Evolutionary conservation across 805 yeast genomes (phyloP), one percentile per base, ranked within the genome.

Genomic region (Candida berthetii): DNA sequence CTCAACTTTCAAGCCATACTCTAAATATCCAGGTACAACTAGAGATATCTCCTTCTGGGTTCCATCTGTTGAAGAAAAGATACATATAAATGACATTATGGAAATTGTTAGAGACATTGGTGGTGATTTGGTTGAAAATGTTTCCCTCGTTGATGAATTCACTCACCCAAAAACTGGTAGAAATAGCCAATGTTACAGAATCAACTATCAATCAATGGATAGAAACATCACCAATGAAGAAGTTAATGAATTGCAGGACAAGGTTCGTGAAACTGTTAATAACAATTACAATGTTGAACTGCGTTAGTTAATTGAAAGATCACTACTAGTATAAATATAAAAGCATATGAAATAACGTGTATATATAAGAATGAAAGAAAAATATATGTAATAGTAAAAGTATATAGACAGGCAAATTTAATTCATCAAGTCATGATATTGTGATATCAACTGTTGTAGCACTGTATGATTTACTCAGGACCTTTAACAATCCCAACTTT

Each of bases 11-110:
- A 78, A 71, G 53, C 93, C 96, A 7, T 93, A 86, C 66, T 88
- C 97, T 5, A 89, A 85, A 62, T 89, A 80, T 58, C 99, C 98
- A 0, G 85, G 91, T 0, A 77, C 95, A 8, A 65, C 68, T 20
- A 73, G 98, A 62, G 99, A 93, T 57, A 78, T 90, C 24, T 86
- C 97, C 9, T 93, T 91, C 61, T 93, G 98, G 98, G 66, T 86
- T 22, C 82, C 88, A 6, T 56, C 62, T 2, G 53, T 56, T 7
- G 44, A 58, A 3, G 54, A 56, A 14, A 51, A 53, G 4, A 64
- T 60, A 6, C 97, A 91, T 55, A 85, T 80, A 48, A 93, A 93
- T 59, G 99, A 93, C 59, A 71, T 93, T 24, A 91, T 88, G 96
- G 99, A 93, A 61, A 71, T 85, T 39, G 93, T 93, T 17, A 79